Conservation (phyloP, 1,139 yeast species). For the Saccharomyces hybrid region DNA sequence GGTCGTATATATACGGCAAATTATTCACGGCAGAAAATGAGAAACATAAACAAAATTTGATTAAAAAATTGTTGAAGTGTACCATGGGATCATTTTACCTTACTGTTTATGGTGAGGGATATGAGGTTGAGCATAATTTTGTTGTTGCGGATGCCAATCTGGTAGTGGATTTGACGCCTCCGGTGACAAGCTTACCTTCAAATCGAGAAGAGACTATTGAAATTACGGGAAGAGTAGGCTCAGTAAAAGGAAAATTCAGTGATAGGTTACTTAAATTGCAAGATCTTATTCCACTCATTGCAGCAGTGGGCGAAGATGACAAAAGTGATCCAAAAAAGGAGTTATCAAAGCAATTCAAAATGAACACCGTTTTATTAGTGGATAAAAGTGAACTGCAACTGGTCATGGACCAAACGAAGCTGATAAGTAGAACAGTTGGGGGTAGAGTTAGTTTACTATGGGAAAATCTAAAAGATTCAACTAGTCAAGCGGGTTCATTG, state of each 20-base stretch:
- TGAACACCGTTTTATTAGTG: slow-evolving; percentile 16
- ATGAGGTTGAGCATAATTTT: slow-evolving; percentile 22
- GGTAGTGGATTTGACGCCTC: slow-evolving; percentile 14
- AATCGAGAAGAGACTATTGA: slow-evolving; percentile 16
- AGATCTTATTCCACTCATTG: slow-evolving; percentile 9
- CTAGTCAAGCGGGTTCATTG: slow-evolving; percentile 19
- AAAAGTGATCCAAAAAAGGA: slow-evolving; percentile 4
- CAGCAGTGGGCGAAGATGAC: slow-evolving; percentile 4
- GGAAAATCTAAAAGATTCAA: slow-evolving; percentile 18
- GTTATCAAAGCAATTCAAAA: slow-evolving; percentile 12
- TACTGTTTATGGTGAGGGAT: slow-evolving; percentile 22
- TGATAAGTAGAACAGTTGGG: slow-evolving; percentile 22
- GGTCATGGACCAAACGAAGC: slow-evolving; percentile 23
- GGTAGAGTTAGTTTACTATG: slow-evolving; percentile 24
- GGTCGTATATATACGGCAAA: slow-evolving; percentile 44
- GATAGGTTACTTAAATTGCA: slow-evolving; percentile 17
- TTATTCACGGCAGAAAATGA: slow-evolving; percentile 15
- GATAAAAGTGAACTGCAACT: slow-evolving; percentile 20
- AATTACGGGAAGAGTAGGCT: slow-evolving; percentile 18
- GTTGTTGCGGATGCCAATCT: slow-evolving; percentile 18
- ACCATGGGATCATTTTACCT: slow-evolving; percentile 18
- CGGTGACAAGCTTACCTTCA: slow-evolving; percentile 9
- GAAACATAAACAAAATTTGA: slow-evolving; percentile 11
- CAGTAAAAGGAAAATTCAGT: slow-evolving; percentile 22
- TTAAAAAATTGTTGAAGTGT: slow-evolving; percentile 22